phyloP scores from a whole-genome alignment of 2,329 filamentous ascomycete species.

The Arthrobotrys conoides region DNA sequence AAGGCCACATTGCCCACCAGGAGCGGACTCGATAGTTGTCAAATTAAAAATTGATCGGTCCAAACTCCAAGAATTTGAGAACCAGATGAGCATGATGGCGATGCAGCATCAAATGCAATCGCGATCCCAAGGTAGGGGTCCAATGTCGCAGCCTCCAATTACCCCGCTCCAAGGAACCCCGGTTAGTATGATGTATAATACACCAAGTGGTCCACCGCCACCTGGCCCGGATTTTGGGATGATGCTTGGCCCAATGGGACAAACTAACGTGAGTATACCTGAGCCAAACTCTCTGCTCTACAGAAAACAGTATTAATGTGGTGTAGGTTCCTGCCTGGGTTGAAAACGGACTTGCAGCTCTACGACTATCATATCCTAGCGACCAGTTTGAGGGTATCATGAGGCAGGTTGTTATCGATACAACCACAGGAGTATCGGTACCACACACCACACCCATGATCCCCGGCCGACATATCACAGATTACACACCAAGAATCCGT shows the following conservation, averaged over 20 bases:
- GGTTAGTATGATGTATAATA: slow-evolving; percentile 58
- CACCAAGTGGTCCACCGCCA: slow-evolving; percentile 47
- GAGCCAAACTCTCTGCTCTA: neutral
- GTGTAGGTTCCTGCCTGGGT: slow-evolving; percentile 86
- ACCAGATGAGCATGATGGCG: slow-evolving; percentile 70
- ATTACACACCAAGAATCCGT: slow-evolving; percentile 88
- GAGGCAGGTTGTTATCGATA: slow-evolving; percentile 87
- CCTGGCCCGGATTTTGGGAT: slow-evolving; percentile 47
- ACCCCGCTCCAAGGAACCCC: slow-evolving; percentile 34
- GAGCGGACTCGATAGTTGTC: slow-evolving; percentile 75
- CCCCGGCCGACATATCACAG: slow-evolving; percentile 73
- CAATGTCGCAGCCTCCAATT: slow-evolving; percentile 29
- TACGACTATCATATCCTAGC: slow-evolving; percentile 79
- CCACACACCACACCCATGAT: slow-evolving; percentile 69
- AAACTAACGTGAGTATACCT: slow-evolving; percentile 38
- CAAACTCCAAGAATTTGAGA: slow-evolving; percentile 78
- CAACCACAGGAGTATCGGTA: slow-evolving; percentile 77
- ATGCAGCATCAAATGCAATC: slow-evolving; percentile 40
- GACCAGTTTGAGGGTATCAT: slow-evolving; percentile 91
- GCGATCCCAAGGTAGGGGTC: slow-evolving; percentile 25
- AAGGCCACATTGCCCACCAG: slow-evolving; percentile 61
- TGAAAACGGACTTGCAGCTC: slow-evolving; percentile 77
- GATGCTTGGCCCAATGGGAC: slow-evolving; percentile 54
- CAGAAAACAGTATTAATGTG: slow-evolving; percentile 15
- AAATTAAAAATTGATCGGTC: slow-evolving; percentile 81